Percentiles rank a stretch among this genome's conserved stretches.
phyloP scores from a whole-genome alignment of 805 yeast genomes.

The Teunomyces barrocoloradensis region DNA sequence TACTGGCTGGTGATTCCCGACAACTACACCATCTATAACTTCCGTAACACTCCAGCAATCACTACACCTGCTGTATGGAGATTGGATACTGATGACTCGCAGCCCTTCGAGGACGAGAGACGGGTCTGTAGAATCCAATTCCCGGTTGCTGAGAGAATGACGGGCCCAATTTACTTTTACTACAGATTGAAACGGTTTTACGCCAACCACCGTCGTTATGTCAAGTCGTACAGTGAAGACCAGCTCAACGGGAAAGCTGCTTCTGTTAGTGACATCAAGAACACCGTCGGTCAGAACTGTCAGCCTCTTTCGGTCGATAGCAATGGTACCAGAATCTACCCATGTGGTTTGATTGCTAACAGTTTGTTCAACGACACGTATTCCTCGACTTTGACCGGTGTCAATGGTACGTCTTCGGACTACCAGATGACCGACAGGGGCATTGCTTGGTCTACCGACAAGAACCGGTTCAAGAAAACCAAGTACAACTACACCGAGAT shows the following conservation, averaged over 20 bases:
- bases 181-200: constrained; percentile 41
- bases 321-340: constrained; percentile 58
- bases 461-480: constrained; percentile 41
- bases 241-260: constrained; percentile 43
- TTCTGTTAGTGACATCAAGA: constrained; percentile 28
- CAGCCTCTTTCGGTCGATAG: constrained; percentile 36
- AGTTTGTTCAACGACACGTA: constrained; percentile 76
- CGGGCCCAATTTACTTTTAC: constrained; percentile 41
- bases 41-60: constrained; percentile 15
- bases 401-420: constrained; percentile 33
- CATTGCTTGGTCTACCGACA: constrained; percentile 41
- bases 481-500: constrained; percentile 35
- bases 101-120: constrained; percentile 46
- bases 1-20: constrained; percentile 38
- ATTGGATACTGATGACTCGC: constrained; percentile 38
- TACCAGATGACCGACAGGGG: constrained; percentile 37
- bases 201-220: constrained; percentile 45
- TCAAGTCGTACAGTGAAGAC: constrained; percentile 42
- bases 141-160: constrained; percentile 29
- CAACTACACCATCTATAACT: constrained; percentile 39
- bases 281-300: constrained; percentile 46
- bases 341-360: constrained; percentile 84
- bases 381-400: constrained; percentile 29
- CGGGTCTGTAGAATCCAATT: constrained; percentile 46
- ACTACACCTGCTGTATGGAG: constrained; percentile 33